Evolutionary conservation across 139 green algal species (phyloP).

Genomic region (Chlorella sp.): DNA sequence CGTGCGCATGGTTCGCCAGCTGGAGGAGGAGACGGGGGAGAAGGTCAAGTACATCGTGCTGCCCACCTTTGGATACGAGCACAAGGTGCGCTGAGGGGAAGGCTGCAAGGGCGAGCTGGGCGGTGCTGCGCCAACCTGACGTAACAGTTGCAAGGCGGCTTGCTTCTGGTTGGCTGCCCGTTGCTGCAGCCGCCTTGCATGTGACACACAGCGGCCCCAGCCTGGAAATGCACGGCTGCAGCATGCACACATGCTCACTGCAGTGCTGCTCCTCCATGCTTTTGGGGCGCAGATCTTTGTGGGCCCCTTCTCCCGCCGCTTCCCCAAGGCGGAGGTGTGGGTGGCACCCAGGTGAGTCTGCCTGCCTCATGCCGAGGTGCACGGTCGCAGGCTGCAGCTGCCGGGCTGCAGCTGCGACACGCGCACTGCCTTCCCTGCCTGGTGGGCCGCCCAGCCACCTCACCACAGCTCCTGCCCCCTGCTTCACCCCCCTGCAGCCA

Average conservation of each 20-base stretch:
- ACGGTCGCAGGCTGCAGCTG: background rate
- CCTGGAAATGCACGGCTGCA: too few species aligned
- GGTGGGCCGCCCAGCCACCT: too few species aligned
- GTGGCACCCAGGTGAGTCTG: conserved; percentile 48
- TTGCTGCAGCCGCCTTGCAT: too few species aligned
- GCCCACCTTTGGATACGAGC: conserved; percentile 92
- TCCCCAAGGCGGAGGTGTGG: conserved; percentile 85
- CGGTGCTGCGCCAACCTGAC: too few species aligned
- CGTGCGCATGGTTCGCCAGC: conserved; percentile 71
- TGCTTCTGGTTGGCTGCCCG: too few species aligned
- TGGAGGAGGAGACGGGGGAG: conserved; percentile 76
- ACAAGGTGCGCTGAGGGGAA: conserved; percentile 73
- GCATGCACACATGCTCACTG: background rate
- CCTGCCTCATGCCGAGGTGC: background rate
- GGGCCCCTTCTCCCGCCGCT: conserved; percentile 81
- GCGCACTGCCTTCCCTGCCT: background rate
- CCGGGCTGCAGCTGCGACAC: too few species aligned
- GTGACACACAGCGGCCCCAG: too few species aligned
- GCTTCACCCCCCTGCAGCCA: conserved; percentile 49
- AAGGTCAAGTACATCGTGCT: conserved; percentile 90
- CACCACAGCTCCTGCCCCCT: background rate
- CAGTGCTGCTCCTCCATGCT: background rate
- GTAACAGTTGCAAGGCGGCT: too few species aligned
- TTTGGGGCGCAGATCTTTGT: conserved; percentile 69
- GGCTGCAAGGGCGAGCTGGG: too few species aligned